These are phyloP conservation scores for Fonsecaea multimorphosa DNA, from an alignment of 2,329 filamentous ascomycete species.

Conservation along the genomic window DNA sequence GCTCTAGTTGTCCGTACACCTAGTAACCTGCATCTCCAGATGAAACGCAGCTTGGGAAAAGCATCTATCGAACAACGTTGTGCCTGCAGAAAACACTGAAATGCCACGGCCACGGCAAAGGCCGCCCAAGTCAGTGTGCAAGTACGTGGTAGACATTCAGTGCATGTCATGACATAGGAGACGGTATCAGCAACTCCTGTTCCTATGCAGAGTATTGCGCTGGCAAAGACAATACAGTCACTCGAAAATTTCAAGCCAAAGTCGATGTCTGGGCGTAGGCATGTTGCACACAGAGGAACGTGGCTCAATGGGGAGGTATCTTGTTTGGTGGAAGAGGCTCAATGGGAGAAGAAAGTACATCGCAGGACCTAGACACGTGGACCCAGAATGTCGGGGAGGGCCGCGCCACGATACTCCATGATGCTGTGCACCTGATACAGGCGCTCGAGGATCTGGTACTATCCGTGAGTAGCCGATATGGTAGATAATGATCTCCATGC, in stretches of 20 bases:
- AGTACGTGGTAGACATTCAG: neutral
- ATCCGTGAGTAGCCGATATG: conserved; percentile 1
- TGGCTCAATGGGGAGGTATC: neutral
- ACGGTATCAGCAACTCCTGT: neutral
- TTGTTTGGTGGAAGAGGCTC: conserved; percentile 37
- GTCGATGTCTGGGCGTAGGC: neutral
- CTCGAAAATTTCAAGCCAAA: neutral
- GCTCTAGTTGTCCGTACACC: neutral
- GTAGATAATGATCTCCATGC: conserved; percentile 13
- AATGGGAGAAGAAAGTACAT: conserved; percentile 12
- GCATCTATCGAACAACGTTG: neutral
- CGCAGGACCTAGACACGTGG: conserved; percentile 17
- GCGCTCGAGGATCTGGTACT: neutral
- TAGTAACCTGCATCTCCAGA: neutral
- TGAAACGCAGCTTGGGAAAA: neutral
- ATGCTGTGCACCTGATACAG: conserved; percentile 8
- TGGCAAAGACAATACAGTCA: neutral
- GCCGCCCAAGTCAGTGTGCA: neutral
- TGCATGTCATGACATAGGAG: neutral
- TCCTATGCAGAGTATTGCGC: neutral
- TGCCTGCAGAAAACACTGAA: neutral
- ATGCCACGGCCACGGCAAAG: neutral
- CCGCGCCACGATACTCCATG: conserved; percentile 7
- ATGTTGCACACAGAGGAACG: neutral
- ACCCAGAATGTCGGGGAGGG: neutral